Base-by-base conservation (phyloP, 176 grass and related monocot species). In the Hordeum marinum region DNA sequence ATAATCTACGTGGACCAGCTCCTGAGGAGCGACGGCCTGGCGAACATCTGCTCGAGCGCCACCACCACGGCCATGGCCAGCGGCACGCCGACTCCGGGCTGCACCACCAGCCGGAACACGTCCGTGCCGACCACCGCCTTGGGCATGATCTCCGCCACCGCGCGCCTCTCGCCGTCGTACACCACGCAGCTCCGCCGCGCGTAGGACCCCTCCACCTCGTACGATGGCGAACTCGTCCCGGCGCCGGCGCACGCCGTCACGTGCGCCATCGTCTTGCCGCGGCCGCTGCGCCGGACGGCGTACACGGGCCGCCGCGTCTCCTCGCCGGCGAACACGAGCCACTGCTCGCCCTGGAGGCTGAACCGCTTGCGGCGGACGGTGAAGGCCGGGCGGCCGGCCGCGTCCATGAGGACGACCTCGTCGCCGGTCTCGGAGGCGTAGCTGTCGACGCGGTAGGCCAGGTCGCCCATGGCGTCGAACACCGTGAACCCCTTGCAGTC, bases 401-500 rank as follows among this genome's bases (percentile, higher is more conserved):
- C n/a, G 77, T 98, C 96, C 96, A 98, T 98, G 79, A 75, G 72
- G 9, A 75, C 72, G 4, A 75, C 72, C 46, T 75, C 72, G 45
- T 75, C 45, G 45, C 72, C 82, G 72, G 14, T 58, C 85, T 94
- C 92, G 7, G 82, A 87, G 11, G 84, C 92, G 82, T 93, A 98
- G 77, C 88, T 98, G 82, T 98, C 92, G 15, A 93, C 95, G 85
- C 95, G 95, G 91, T 87, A 98, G 11, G 88, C 91, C 0, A 98
- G 86, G 79, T 95, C 80, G 39, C 95, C 95, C 85, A 58, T 85
- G 40, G 89, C 68, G 85, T 98, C 92, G 84, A 90, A 98, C 66
- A 98, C 95, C 34, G 92, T 93, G 90, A 95, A 98, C 6, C 95
- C 95, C 65, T 81, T 93, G 87, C 95, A 98, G 79, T 93, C 94